phyloP scores from a whole-genome alignment of 176 grass and related monocot genomes.

The Musa acuminata region DNA sequence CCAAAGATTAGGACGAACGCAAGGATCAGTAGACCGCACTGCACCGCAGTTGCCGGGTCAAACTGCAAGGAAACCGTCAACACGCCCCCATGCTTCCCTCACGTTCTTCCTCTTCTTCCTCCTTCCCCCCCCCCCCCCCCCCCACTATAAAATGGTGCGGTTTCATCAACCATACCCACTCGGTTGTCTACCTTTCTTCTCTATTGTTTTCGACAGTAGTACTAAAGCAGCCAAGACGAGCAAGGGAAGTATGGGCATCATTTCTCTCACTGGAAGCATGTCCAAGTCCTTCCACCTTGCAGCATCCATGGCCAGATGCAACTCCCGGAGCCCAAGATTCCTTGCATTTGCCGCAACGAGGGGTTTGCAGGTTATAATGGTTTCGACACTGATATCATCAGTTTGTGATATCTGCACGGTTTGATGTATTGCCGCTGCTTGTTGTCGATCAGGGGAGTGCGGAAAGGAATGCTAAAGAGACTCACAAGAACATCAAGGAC shows the following conservation, averaged over 20 bases:
- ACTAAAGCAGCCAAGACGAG: too few species aligned
- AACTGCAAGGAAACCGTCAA: too few species aligned
- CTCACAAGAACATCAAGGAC: slow-evolving; percentile 10
- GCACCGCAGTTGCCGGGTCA: too few species aligned
- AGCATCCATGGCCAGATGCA: neutral
- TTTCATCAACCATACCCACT: too few species aligned
- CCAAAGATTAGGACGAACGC: too few species aligned
- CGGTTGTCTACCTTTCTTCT: too few species aligned
- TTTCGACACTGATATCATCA: neutral
- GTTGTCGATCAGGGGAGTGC: slow-evolving; percentile 8
- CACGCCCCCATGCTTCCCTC: too few species aligned
- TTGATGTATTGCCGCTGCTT: neutral
- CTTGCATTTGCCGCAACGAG: neutral
- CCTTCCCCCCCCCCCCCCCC: too few species aligned
- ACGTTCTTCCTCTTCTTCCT: too few species aligned
- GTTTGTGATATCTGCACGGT: neutral
- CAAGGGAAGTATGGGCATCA: neutral
- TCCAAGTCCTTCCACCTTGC: neutral
- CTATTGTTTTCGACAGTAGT: too few species aligned
- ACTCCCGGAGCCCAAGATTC: neutral
- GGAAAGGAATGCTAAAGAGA: slow-evolving; percentile 13
- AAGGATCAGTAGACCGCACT: too few species aligned
- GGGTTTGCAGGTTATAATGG: neutral
- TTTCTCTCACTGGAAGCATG: neutral
- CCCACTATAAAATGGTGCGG: too few species aligned